Evolutionary conservation across 257 asterid species (phyloP), one percentile per base, ranked within the genome.

Genomic region (Solanum commersonii): DNA sequence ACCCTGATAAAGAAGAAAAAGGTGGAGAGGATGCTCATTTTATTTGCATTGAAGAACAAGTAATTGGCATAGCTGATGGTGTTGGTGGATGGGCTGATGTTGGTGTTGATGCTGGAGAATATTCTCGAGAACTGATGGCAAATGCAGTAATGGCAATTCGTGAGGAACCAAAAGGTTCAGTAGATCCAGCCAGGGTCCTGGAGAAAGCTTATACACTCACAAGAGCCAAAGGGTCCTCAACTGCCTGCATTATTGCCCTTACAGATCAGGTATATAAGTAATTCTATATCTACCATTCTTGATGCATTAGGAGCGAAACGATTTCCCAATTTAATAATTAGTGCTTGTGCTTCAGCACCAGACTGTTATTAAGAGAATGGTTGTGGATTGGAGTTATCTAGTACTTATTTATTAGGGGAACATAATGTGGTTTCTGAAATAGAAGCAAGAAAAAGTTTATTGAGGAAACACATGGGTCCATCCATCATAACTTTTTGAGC

Each of bases 11-110:
- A 93, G 98, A 96, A 94, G 98, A 95, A 89, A 95, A 98, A 63
- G 98, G 99, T 73, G 99, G 99, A 87, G 98, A 96, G 90, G 99
- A 95, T 90, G 99, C 99, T 87, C 99, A 96, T 91, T 96, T 96
- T 91, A 95, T 96, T 40, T 96, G 99, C 88, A 84, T 90, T 15
- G 96, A 94, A 76, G 92, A 94, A 87, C 96, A 93, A 85, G 98
- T 96, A 88, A 93, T 96, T 79, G 99, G 99, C 86, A 97, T 97
- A 74, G 99, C 99, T 86, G 99, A 97, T 92, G 99, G 98, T 78
- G 99, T 97, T 7, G 99, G 99, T 86, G 99, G 99, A 77, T 97
- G 99, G 99, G 98, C 98, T 27, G 98, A 96, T 92, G 87, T 92
- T 82, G 99, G 99, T 73, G 93, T 96, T 86, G 93, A 96, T 90